Evolutionary conservation across 2,329 filamentous ascomycete species (phyloP), one percentile per base, ranked within the genome.

Genomic region (Ceratocystis albifundus): DNA sequence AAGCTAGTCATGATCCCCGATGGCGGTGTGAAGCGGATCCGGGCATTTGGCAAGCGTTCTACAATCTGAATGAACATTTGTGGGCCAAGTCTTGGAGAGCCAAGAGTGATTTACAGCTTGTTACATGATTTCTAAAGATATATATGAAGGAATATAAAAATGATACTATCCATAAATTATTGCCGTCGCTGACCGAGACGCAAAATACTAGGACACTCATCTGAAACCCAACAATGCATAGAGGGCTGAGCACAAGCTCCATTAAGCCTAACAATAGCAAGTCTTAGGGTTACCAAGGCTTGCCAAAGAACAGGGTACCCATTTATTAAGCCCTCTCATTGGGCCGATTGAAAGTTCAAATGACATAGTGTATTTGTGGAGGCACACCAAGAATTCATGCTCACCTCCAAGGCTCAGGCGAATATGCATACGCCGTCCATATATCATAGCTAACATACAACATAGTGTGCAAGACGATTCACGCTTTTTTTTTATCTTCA

Each of bases 1-100:
- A 96, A 96, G 81, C 79, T 97, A 74, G 88, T 90, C 44, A 94
- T 96, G 74, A 90, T 96, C 71, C 93, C 93, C 0, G 92, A 97
- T 75, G 92, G 93, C 44, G 92, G 93, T 28, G 88, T 96, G 2
- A 96, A 96, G 84, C 80, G 92, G 70, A 82, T 96, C 70, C 84
- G 90, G 59, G 84, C 93, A 1, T 75, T 75, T 71, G 75, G 75
- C 25, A 75, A 71, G 70, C 72, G 75, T 64, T 72, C 69, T 57
- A 61, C 66, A 53, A 69, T 67, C 25, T 59, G 36, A 15, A 59
- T 32, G 55, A n/a, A n/a, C 10, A 4, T 41, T 41, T 41, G 36
- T 17, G 2, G 28, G 12, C 22, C 12, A 15, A 7, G 25, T 59
- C 5, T 30, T 8, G 7, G 32, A 30, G 28, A 7, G 15, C 8